Evolutionary conservation across 768 basidiomycete genomes (phyloP).

Genomic region (Podaxis sp.): DNA sequence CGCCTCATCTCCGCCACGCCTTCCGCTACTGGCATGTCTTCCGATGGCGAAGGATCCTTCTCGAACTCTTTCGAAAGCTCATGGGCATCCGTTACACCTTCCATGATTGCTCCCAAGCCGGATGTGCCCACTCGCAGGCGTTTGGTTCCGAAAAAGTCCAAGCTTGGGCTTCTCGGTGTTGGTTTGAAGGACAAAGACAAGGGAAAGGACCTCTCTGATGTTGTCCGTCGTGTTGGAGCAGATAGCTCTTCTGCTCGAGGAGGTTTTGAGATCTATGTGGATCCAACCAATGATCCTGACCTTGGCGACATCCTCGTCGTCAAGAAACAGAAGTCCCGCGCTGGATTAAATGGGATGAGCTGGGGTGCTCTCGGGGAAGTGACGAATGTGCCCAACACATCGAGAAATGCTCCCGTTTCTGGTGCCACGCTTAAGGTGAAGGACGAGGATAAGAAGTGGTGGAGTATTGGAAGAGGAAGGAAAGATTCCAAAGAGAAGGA

Average conservation of each 20-base stretch:
- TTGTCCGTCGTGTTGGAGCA: constrained; percentile 45
- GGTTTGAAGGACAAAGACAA: constrained; percentile 18
- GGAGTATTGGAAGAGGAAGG: constrained; percentile 73
- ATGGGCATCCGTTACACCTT: constrained; percentile 29
- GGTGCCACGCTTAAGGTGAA: constrained; percentile 29
- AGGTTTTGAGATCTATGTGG: constrained; percentile 71
- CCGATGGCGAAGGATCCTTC: constrained; percentile 28
- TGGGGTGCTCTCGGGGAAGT: constrained; percentile 55
- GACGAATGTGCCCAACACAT: constrained; percentile 44
- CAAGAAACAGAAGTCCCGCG: constrained; percentile 71
- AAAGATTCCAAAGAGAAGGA: constrained; percentile 66
- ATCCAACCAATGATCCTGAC: constrained; percentile 59
- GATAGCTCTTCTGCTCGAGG: constrained; percentile 27
- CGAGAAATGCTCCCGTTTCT: constrained; percentile 10
- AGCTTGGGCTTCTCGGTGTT: constrained; percentile 39
- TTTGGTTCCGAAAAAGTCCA: constrained; percentile 73
- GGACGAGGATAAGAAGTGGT: constrained; percentile 55
- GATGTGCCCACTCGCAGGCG: constrained; percentile 29
- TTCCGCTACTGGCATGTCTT: constrained; percentile 40
- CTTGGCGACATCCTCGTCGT: constrained; percentile 68
- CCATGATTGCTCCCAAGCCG: constrained; percentile 29
- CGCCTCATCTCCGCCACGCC: constrained; percentile 68
- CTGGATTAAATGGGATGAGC: constrained; percentile 52
- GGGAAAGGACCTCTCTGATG: constrained; percentile 54
- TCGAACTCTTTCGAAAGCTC: constrained; percentile 31